These are phyloP conservation scores for Dothiorella sarmentorum DNA, from an alignment of 2,329 filamentous ascomycete species.

Conservation along the genomic window DNA sequence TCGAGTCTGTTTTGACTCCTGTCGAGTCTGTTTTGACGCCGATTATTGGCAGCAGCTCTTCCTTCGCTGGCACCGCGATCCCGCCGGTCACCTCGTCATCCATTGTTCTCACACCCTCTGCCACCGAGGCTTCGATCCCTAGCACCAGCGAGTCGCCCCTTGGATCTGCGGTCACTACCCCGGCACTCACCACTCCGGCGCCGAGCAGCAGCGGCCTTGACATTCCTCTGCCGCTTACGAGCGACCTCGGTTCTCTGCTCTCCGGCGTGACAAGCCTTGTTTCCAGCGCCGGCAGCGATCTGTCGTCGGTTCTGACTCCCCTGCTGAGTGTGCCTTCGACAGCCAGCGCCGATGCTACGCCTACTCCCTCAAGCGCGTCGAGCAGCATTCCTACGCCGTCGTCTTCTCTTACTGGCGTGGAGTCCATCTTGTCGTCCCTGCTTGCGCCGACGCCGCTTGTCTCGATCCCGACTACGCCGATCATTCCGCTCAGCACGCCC, in stretches of 20 bases:
- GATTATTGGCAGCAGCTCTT: slow-evolving; percentile 2
- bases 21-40: slow-evolving; percentile 2
- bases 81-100: neutral
- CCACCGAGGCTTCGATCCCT: neutral
- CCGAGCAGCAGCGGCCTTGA: neutral
- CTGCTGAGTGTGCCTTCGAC: neutral
- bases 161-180: neutral
- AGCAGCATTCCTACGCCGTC: neutral
- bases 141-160: neutral
- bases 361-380: neutral
- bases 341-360: neutral
- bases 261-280: slow-evolving; percentile 13
- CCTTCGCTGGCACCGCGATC: neutral
- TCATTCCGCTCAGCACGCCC: slow-evolving; percentile 15
- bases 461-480: slow-evolving; percentile 14
- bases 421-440: slow-evolving; percentile 12
- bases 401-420: neutral
- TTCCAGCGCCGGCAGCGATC: neutral
- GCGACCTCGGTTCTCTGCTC: slow-evolving; percentile 6
- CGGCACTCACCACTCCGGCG: neutral
- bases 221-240: slow-evolving; percentile 11
- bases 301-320: slow-evolving; percentile 7
- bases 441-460: slow-evolving; percentile 9
- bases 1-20: neutral
- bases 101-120: neutral